Evolutionary conservation across 225 moss, liverwort and hornwort genomes (phyloP).

Genomic region (Physcomitrium patens): DNA sequence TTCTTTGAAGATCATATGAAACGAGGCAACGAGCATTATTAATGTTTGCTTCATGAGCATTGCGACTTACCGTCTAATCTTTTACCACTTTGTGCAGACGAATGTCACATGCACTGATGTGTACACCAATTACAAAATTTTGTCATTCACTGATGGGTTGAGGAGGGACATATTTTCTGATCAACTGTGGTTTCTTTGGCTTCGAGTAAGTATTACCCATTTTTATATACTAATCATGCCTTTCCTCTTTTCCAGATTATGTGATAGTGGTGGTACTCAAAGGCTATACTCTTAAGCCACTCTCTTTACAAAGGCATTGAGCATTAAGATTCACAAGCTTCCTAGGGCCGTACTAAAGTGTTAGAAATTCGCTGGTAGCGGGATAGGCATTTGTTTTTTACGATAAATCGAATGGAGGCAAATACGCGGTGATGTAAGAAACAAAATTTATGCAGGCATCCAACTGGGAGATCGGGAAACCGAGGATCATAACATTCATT

Average conservation of each 20-base stretch:
- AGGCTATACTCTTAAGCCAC: not conserved
- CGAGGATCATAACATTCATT: constrained; percentile 34
- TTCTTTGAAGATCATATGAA: not conserved
- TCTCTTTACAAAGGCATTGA: not conserved
- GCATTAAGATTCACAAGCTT: constrained; percentile 6
- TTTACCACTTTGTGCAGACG: constrained; percentile 13
- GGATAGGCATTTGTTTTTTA: not conserved
- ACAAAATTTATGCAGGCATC: constrained; percentile 25
- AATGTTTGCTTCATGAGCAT: not conserved
- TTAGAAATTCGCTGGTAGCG: not conserved
- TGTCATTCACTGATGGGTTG: constrained; percentile 31
- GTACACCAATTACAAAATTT: constrained; percentile 28
- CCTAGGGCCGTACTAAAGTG: not conserved
- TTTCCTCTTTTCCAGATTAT: no score
- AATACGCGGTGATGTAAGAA: no score
- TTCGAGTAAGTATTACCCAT: constrained; percentile 28
- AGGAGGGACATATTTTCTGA: constrained; percentile 14
- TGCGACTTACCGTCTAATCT: not conserved
- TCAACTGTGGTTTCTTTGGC: constrained; percentile 26
- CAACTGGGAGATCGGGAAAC: constrained; percentile 13
- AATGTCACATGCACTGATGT: constrained; percentile 20
- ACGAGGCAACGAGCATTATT: not conserved
- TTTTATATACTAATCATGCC: no score
- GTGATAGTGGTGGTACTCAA: not conserved
- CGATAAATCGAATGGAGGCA: no score